Evolutionary conservation across 176 grass and related monocot genomes (phyloP), one percentile per base, ranked within the genome.

Genomic region (Aechmea fasciata): DNA sequence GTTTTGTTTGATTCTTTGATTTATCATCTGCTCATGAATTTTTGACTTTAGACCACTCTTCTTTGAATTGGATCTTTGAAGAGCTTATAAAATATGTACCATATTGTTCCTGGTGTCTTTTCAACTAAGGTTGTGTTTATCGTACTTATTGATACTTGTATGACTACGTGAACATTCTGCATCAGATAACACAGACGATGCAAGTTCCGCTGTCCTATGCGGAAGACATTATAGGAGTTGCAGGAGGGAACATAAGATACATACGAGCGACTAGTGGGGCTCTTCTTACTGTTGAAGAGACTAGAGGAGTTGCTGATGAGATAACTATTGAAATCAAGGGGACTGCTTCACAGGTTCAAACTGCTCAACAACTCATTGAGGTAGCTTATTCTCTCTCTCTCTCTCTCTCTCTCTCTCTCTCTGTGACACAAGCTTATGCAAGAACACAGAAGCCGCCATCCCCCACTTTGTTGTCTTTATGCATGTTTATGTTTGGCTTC

Each of bases 291-390:
- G 85, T 99, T 75, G 82, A 99, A 80, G 94, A 99, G 82, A 90
- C 79, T 69, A 61, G 88, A 48, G 94, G 77, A 70, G 77, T 78
- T 64, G 69, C 85, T 75, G 94, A 99, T 79, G 89, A 93, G 80
- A 93, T 99, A 77, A 99, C 94, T 73, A 87, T 99, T 80, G 94
- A 99, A 85, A 93, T 99, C 67, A 99, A 93, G 83, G 94, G 94
- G 59, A 85, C 94, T 10, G 57, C 94, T 10, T 90, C 94, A n/a
- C 87, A 99, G 59, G 87, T 99, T 74, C 89, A 93, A 82, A 69
- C 80, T 66, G 94, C 89, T 48, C 90, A 90, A 68, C 94, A 90
- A 75, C 86, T 99, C 51, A 83, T 99, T 50, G 84, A 93, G 89
- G 94, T 93, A 41, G 72, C 52, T 71, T 25, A 23, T 77, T 59